Evolutionary conservation across 306 rosid genomes (phyloP).

Genomic region (Styphnolobium japonicum): DNA sequence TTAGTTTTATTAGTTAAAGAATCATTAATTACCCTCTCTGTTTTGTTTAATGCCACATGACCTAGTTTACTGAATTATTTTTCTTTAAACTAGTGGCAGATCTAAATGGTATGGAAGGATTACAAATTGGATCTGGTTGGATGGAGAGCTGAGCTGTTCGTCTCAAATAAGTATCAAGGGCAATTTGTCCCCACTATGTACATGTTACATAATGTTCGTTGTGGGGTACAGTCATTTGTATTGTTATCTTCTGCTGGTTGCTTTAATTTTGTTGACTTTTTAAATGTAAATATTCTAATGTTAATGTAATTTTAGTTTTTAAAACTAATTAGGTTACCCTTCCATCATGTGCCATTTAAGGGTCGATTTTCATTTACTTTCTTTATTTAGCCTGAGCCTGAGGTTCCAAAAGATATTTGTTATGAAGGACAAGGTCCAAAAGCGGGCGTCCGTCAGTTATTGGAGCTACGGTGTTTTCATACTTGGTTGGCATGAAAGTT

Average conservation of each 20-base stretch:
- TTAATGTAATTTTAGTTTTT: slow-evolving; percentile 15
- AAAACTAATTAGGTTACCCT: not conserved
- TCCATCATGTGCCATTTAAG: slow-evolving; percentile 21
- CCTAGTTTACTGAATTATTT: slow-evolving; percentile 38
- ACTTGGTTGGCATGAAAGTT: slow-evolving; percentile 20
- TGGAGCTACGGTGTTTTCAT: not conserved
- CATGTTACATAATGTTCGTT: slow-evolving; percentile 17
- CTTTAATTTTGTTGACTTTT: slow-evolving; percentile 40
- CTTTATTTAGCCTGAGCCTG: not conserved
- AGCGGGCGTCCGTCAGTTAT: not conserved
- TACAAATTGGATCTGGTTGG: slow-evolving; percentile 30
- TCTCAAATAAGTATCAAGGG: slow-evolving; percentile 26
- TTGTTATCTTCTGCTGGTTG: slow-evolving; percentile 28
- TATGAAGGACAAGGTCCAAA: slow-evolving; percentile 3
- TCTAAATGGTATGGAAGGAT: slow-evolving; percentile 40
- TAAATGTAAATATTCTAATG: slow-evolving; percentile 31
- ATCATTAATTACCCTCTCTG: slow-evolving; percentile 11
- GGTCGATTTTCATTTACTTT: slow-evolving; percentile 4
- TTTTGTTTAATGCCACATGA: slow-evolving; percentile 38
- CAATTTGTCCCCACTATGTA: slow-evolving; percentile 48
- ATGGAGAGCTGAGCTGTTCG: slow-evolving; percentile 41
- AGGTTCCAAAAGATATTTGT: not conserved
- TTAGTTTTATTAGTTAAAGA: slow-evolving; percentile 2
- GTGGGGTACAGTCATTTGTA: slow-evolving; percentile 46
- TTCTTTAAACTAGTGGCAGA: slow-evolving; percentile 35